Base-by-base conservation (phyloP, 768 basidiomycete genomes). In the Kwoniella dendrophila region DNA sequence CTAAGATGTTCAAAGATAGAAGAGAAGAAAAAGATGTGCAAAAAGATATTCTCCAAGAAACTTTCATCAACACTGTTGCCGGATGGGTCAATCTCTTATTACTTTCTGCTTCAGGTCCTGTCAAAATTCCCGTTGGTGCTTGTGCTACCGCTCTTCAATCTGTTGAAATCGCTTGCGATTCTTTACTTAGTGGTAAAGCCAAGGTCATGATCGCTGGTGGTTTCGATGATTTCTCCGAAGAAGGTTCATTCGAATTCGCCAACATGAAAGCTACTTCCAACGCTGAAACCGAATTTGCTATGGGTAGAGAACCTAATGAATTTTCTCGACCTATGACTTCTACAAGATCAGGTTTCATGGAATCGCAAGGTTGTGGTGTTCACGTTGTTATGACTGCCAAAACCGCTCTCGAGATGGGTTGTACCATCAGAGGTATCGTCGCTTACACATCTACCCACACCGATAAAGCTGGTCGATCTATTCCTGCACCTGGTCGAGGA, bases 181-280 rank as follows among this genome's bases (percentile, higher is more conserved):
- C 91, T 0, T 88, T 99, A 67, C 79, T 95, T 34, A 89, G 90
- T 6, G 90, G 94, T 64, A 99, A 99, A 80, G 96, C 96, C 33
- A 98, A 98, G 82, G 88, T 99, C 75, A 99, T 99, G 96, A 88
- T 99, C 63, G 90, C 95, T 34, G 96, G 96, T 78, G 96, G 96
- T 60, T 97, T 94, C 82, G 96, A 99, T 74, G 96, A 99, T 78
- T 86, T 98, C 78, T 90, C 89, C 67, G 96, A 99, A 80, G 96
- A 99, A 81, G 96, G 95, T 18, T 97, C 95, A 7, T 97, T 88
- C 79, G 95, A 99, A 80, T 99, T 99, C 80, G 96, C 93, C 51
- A 97, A 98, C 83, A 99, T 99, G 96, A 96, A 97, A 81, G 96
- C 96, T 0, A 99, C 96, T 4, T 92, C 90, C 81, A 97, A 95